Base-by-base conservation (phyloP, 1,284 basidiomycete genomes). In the Rhizoctonia solani region DNA sequence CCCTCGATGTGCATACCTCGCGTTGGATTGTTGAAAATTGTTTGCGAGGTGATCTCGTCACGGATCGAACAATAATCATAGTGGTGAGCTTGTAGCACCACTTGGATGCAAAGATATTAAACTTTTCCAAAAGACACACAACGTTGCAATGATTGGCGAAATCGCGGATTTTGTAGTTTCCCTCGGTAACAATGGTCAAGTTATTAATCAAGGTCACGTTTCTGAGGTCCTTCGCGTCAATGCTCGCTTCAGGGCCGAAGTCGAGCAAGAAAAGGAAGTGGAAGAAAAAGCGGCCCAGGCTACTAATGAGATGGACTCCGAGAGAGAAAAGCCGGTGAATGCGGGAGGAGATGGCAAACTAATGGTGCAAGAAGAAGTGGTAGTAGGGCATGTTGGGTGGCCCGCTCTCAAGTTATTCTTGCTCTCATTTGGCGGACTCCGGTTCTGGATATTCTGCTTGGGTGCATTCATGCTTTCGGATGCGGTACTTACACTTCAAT, bases 1-100 rank as follows among this genome's bases (percentile, higher is more conserved):
- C 78, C 0, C 72, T 80, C 6, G 79, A 80, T 71, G 78, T 78
- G 0, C 73, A 79, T 23, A 80, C 79, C 14, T 76, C 78, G 14
- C 74, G 77, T 41, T 78, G 73, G 70, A 78, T 80, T 69, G 75
- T 79, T 41, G 78, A 78, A 58, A 76, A 79, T 65, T 73, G 77
- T 19, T 76, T 80, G 71, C 71, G 68, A 41, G 75, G 77, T 13
- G 74, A 76, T 37, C 69, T 80, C n/a, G 72, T 80, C 67, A 71
- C 74, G 46, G 77, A 72, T 46, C 72, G 79, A 44, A 80, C 79
- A 1, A 72, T 80, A 14, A 66, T 79, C 16, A 72, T 79, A 13
- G 76, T 80, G 21, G 76, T 76, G 23, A 56, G 54, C 23, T 39
- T 42, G 21, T 25, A 19, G 44, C 41, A 8, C n/a, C 9, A 21